A percentile compares a stretch with the other conserved stretches of the same genome.
These are phyloP conservation scores for Vigna radiata DNA, from an alignment of 306 rosid species.

Conservation along the genomic window DNA sequence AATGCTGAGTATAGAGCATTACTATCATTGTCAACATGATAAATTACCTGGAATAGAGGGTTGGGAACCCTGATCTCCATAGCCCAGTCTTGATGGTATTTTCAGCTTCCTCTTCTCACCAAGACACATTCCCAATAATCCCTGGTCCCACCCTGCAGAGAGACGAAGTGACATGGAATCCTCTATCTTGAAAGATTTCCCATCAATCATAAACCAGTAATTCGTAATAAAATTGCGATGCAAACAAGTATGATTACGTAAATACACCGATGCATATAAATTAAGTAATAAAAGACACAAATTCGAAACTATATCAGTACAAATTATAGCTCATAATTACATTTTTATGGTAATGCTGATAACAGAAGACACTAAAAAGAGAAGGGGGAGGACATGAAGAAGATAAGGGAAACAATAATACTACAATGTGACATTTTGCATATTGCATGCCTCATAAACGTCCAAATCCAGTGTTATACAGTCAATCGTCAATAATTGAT, in stretches of 20 bases:
- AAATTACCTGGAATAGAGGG: constrained; percentile 88
- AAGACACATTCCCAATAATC: constrained; percentile 86
- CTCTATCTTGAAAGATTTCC: constrained; percentile 30
- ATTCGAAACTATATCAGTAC: constrained; percentile 2
- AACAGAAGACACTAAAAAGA: neutral
- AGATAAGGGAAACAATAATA: neutral
- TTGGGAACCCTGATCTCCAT: constrained; percentile 92
- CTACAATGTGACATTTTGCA: neutral
- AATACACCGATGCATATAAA: constrained; percentile 8
- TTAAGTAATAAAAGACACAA: neutral
- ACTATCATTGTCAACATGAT: constrained; percentile 18
- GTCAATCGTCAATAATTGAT: neutral
- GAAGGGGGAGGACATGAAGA: neutral
- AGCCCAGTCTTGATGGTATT: constrained; percentile 94
- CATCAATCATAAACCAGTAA: constrained; percentile 35
- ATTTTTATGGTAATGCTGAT: neutral
- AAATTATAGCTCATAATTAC: neutral
- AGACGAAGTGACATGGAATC: constrained; percentile 29
- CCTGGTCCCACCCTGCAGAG: constrained; percentile 97
- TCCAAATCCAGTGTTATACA: neutral
- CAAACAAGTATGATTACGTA: neutral
- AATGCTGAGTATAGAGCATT: constrained; percentile 1
- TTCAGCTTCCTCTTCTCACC: constrained; percentile 98
- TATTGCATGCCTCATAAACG: neutral
- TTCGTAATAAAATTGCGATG: neutral